Conservation (phyloP, 768 basidiomycete genomes). For the Boletus coccyginus region DNA sequence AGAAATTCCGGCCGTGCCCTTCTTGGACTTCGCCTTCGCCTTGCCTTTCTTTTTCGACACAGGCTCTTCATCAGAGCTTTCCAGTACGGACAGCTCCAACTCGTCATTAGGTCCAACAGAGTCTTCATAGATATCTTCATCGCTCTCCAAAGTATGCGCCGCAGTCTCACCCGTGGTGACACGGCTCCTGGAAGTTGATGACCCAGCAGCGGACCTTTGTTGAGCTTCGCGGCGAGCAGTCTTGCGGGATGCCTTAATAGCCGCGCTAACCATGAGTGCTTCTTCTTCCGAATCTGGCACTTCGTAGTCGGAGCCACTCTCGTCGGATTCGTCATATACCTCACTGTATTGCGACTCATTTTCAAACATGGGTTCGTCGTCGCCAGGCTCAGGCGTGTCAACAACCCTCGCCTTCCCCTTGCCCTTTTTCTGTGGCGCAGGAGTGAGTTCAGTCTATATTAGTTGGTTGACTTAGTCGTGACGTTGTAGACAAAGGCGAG, state of each 20-base stretch:
- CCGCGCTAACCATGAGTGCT: slow-evolving; percentile 51
- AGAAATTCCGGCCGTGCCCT: slow-evolving; percentile 5
- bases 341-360: slow-evolving; percentile 42
- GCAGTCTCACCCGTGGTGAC: slow-evolving; percentile 36
- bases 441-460: slow-evolving; percentile 8
- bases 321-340: slow-evolving; percentile 48
- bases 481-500: slow-evolving; percentile 2
- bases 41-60: slow-evolving; percentile 34
- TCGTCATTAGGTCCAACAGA: slow-evolving; percentile 1
- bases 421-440: slow-evolving; percentile 18
- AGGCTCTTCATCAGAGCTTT: slow-evolving; percentile 15
- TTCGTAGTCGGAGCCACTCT: slow-evolving; percentile 59
- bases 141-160: slow-evolving; percentile 1
- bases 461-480: slow-evolving; percentile 14
- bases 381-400: slow-evolving; percentile 25
- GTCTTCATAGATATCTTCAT: slow-evolving; percentile 9
- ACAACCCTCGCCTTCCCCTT: slow-evolving; percentile 28
- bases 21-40: slow-evolving; percentile 26
- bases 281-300: slow-evolving; percentile 37
- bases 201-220: slow-evolving; percentile 32
- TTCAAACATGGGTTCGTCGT: slow-evolving; percentile 33
- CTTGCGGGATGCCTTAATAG: slow-evolving; percentile 53
- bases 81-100: slow-evolving; percentile 9
- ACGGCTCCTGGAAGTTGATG: slow-evolving; percentile 36
- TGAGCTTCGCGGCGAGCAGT: slow-evolving; percentile 29